A percentile compares a stretch with the other conserved stretches of the same genome.
Conservation (phyloP, 768 basidiomycete genomes). For the Coprinopsis strossmayeri region DNA sequence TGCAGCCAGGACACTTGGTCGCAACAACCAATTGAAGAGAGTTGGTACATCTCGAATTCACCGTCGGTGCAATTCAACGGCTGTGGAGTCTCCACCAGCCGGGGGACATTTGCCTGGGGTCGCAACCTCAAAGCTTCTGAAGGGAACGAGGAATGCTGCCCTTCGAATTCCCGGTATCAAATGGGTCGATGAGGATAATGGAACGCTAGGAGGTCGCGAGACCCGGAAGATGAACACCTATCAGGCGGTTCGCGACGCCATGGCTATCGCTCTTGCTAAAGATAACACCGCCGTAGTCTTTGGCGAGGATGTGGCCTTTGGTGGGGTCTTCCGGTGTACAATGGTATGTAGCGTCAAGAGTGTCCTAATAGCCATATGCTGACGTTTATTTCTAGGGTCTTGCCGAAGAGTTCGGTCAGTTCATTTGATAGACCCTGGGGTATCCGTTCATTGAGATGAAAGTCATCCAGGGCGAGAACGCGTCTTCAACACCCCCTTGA, state of each 20-base stretch:
- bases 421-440: background rate
- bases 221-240: conserved; percentile 95
- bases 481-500: conserved; percentile 92
- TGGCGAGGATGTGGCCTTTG: conserved; percentile 89
- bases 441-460: conserved; percentile 7
- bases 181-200: conserved; percentile 62
- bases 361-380: conserved; percentile 1
- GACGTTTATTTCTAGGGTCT: conserved; percentile 53
- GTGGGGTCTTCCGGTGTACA: conserved; percentile 91
- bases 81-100: conserved; percentile 64
- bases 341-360: conserved; percentile 47
- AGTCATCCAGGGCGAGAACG: conserved; percentile 70
- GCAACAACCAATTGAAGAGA: too few species aligned
- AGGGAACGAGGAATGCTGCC: conserved; percentile 59
- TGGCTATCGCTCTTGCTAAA: conserved; percentile 79
- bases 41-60: conserved; percentile 9
- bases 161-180: conserved; percentile 64
- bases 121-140: conserved; percentile 60
- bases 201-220: conserved; percentile 66
- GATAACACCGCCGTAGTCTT: conserved; percentile 88
- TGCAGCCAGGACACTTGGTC: conserved; percentile 6
- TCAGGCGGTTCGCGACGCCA: conserved; percentile 86
- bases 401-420: conserved; percentile 85
- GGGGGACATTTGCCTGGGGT: conserved; percentile 72
- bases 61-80: conserved; percentile 47